phyloP scores from a whole-genome alignment of 768 basidiomycete genomes.

The Multifurca ochricompacta region DNA sequence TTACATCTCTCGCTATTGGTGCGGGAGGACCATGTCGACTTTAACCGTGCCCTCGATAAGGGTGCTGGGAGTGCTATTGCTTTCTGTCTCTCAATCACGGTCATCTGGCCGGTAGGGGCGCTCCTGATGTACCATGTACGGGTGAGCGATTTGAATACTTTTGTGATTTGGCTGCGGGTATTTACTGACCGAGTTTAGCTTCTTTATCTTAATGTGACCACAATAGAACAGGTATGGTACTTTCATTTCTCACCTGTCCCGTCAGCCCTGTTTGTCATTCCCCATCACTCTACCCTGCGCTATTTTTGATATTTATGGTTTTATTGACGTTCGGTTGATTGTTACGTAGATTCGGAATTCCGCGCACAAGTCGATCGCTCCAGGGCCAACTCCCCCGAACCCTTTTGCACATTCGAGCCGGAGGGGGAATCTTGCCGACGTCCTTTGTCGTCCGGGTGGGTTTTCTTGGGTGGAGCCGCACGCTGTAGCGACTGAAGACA shows the following conservation, averaged over 20 bases:
- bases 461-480: constrained; percentile 70
- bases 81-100: constrained; percentile 60
- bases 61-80: constrained; percentile 76
- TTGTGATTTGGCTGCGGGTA: not conserved
- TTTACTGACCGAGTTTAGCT: constrained; percentile 39
- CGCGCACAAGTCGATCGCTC: constrained; percentile 63
- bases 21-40: constrained; percentile 40
- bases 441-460: constrained; percentile 74
- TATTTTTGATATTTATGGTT: constrained; percentile 10
- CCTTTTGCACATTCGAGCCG: constrained; percentile 80
- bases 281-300: constrained; percentile 14
- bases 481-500: constrained; percentile 60
- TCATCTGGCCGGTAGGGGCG: constrained; percentile 79
- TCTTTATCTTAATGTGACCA: constrained; percentile 80
- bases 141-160: constrained; percentile 39
- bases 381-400: constrained; percentile 64
- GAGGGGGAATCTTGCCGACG: constrained; percentile 63
- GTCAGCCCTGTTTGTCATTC: constrained; percentile 6
- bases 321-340: constrained; percentile 16
- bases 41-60: constrained; percentile 36
- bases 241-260: constrained; percentile 17
- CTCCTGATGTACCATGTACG: constrained; percentile 79
- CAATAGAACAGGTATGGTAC: constrained; percentile 77
- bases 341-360: constrained; percentile 68
- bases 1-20: constrained; percentile 71